phyloP scores from a whole-genome alignment of 129 eudicot species.

The Dittrichia graveolens region DNA sequence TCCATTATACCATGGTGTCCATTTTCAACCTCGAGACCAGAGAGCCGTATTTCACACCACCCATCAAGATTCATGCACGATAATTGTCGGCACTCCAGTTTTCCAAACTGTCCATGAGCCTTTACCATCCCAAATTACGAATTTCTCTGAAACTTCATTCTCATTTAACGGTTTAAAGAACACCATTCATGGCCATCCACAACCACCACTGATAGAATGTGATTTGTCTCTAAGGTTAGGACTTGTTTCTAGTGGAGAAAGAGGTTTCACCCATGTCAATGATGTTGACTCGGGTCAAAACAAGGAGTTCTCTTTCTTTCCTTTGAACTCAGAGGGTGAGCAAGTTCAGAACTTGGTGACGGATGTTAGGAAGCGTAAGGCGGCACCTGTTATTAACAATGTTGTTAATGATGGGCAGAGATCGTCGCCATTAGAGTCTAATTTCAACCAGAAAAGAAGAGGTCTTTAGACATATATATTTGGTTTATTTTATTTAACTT shows the following conservation, averaged over 20 bases:
- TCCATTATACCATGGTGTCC: slow-evolving; percentile 65
- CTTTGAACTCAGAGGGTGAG: slow-evolving; percentile 44
- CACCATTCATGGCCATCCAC: slow-evolving; percentile 8
- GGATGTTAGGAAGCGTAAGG: slow-evolving; percentile 61
- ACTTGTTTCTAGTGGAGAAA: slow-evolving; percentile 38
- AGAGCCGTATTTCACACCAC: slow-evolving; percentile 29
- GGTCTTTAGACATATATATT: slow-evolving; percentile 40
- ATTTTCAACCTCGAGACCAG: slow-evolving; percentile 42
- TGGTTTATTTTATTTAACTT: neutral
- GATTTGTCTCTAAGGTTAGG: slow-evolving; percentile 88
- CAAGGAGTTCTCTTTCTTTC: slow-evolving; percentile 68
- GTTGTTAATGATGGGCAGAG: slow-evolving; percentile 34
- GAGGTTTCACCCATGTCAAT: slow-evolving; percentile 30
- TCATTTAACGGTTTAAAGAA: slow-evolving; percentile 29
- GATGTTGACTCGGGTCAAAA: slow-evolving; percentile 41
- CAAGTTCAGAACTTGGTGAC: slow-evolving; percentile 40
- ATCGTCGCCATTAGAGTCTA: slow-evolving; percentile 42
- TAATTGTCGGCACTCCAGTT: slow-evolving; percentile 71
- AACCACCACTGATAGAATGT: slow-evolving; percentile 39
- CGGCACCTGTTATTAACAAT: slow-evolving; percentile 6
- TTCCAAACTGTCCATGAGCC: slow-evolving; percentile 51
- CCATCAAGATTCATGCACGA: slow-evolving; percentile 27
- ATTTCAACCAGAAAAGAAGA: slow-evolving; percentile 46
- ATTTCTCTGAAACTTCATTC: slow-evolving; percentile 36
- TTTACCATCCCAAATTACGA: slow-evolving; percentile 26